A percentile compares a stretch with the other conserved stretches of the same genome.
phyloP scores from a whole-genome alignment of 1,284 basidiomycete genomes.

The Entoloma clypeatum region DNA sequence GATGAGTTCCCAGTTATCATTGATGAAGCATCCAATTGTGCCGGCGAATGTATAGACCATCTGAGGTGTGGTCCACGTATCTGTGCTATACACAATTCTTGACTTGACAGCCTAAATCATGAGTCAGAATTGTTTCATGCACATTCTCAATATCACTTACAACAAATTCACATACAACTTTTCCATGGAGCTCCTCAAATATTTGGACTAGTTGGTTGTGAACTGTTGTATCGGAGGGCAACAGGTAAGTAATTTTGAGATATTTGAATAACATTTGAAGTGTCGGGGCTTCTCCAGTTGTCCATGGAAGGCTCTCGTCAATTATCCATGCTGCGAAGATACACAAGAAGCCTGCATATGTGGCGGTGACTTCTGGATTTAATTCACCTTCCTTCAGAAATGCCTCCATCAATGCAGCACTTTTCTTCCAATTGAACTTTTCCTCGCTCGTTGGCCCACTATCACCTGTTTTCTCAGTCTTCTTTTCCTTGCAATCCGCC shows the following conservation, averaged over 20 bases:
- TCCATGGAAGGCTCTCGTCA: constrained; percentile 4
- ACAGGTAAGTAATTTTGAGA: constrained; percentile 2
- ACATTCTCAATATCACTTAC: too few species aligned
- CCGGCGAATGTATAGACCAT: constrained; percentile 1
- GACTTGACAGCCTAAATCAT: constrained; percentile 1
- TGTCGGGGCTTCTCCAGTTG: constrained; percentile 3
- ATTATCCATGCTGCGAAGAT: constrained; percentile 6
- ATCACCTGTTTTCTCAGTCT: constrained; percentile 1
- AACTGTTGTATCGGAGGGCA: constrained; percentile 8
- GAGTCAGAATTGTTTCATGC: too few species aligned
- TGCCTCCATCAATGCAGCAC: constrained; percentile 20
- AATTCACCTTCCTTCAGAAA: constrained; percentile 23
- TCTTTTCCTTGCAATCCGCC: constrained; percentile 13
- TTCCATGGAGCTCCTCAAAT: constrained; percentile 3
- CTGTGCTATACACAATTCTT: neutral
- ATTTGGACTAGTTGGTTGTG: constrained; percentile 2
- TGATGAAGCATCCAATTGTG: neutral
- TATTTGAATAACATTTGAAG: constrained; percentile 5
- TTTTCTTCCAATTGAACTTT: constrained; percentile 17
- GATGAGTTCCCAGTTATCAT: too few species aligned
- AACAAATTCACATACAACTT: constrained; percentile 2
- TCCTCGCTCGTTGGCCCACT: neutral
- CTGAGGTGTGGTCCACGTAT: neutral
- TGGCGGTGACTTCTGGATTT: constrained; percentile 17
- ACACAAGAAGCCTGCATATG: constrained; percentile 23